phyloP scores from a whole-genome alignment of 2,329 filamentous ascomycete species.

The Pestalotiopsis sp. region DNA sequence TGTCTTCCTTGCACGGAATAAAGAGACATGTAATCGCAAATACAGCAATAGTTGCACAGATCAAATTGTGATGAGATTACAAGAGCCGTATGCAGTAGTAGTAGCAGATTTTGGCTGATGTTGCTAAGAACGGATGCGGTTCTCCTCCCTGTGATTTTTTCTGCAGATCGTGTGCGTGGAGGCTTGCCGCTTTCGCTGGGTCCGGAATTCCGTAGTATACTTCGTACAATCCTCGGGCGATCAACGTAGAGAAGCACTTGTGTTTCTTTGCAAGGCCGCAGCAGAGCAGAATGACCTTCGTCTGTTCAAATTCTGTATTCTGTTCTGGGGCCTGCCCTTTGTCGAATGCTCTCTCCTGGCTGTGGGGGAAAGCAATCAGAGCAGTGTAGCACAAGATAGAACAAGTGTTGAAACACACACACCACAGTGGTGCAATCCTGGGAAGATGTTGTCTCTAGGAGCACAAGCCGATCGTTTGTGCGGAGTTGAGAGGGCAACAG shows the following conservation, averaged over 20 bases:
- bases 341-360: background rate
- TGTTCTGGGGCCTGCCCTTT: slow-evolving; percentile 7
- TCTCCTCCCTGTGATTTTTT: background rate
- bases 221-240: too few relatives aligned
- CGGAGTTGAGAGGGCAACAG: slow-evolving; percentile 15
- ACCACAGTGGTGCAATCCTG: slow-evolving; percentile 13
- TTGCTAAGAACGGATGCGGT: slow-evolving; percentile 19
- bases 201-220: background rate
- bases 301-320: background rate
- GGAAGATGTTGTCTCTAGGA: slow-evolving; percentile 14
- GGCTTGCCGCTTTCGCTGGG: background rate
- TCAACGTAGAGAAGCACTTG: background rate
- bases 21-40: slow-evolving; percentile 4
- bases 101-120: slow-evolving; percentile 19
- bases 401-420: slow-evolving; percentile 18
- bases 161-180: background rate
- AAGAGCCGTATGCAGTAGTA: slow-evolving; percentile 11
- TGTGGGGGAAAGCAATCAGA: background rate
- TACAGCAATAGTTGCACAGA: slow-evolving; percentile 7
- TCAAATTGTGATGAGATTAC: slow-evolving; percentile 7
- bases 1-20: background rate
- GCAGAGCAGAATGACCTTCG: background rate
- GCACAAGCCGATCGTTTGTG: slow-evolving; percentile 16
- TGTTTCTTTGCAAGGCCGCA: background rate
- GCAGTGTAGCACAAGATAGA: slow-evolving; percentile 14